phyloP scores from a whole-genome alignment of 192 early-diverging fungal genomes.

The Pilobolus umbonatus region DNA sequence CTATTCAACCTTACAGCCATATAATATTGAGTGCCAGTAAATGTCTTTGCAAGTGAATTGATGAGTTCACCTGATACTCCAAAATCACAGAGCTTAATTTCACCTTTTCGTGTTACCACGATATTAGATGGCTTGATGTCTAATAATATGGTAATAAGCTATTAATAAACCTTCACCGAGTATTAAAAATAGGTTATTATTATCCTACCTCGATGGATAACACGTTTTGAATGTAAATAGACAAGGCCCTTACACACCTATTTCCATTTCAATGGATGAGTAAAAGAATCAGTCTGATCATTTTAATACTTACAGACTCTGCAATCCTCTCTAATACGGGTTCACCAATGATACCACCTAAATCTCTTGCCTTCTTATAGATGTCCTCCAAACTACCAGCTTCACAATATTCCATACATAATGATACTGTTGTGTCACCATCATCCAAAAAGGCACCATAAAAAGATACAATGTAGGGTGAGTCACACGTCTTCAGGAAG shows the following conservation, averaged over 20 bases:
- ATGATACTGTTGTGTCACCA: slow-evolving; percentile 72
- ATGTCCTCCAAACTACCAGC: slow-evolving; percentile 90
- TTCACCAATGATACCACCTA: slow-evolving; percentile 82
- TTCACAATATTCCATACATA: slow-evolving; percentile 98
- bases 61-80: slow-evolving; percentile 90
- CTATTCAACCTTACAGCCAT: slow-evolving; percentile 70
- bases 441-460: slow-evolving; percentile 90
- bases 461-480: slow-evolving; percentile 90
- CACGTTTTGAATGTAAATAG: slow-evolving; percentile 79
- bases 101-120: slow-evolving; percentile 78
- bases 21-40: slow-evolving; percentile 95
- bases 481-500: slow-evolving; percentile 84
- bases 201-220: slow-evolving; percentile 86
- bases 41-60: slow-evolving; percentile 87
- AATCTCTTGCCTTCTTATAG: slow-evolving; percentile 67
- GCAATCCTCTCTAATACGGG: slow-evolving; percentile 85
- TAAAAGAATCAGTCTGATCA: neutral
- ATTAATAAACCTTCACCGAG: neutral
- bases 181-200: neutral
- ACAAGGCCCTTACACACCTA: slow-evolving; percentile 80
- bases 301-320: slow-evolving; percentile 51
- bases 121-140: slow-evolving; percentile 99
- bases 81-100: slow-evolving; percentile 97
- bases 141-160: slow-evolving; percentile 22
- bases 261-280: neutral